phyloP scores from a whole-genome alignment of 441 rosid species.

The Eutrema salsugineum region DNA sequence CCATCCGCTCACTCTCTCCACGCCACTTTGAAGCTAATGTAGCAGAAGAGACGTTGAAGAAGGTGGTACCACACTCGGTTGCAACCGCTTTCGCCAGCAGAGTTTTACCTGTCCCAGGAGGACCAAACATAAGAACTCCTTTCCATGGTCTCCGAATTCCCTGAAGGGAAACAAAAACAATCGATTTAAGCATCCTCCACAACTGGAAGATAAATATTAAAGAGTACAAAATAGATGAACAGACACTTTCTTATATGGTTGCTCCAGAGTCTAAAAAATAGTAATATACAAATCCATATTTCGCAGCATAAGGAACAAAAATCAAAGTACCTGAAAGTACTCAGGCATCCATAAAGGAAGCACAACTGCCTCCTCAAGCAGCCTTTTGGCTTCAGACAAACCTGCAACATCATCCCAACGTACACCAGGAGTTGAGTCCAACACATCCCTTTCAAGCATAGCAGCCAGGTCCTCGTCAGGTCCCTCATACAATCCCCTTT shows the following conservation, averaged over 20 bases:
- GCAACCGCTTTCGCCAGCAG: slow-evolving; percentile 95
- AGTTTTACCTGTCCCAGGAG: slow-evolving; percentile 96
- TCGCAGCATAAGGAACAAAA: neutral
- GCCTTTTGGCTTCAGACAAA: slow-evolving; percentile 95
- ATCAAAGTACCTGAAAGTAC: slow-evolving; percentile 80
- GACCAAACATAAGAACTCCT: slow-evolving; percentile 90
- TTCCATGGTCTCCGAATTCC: slow-evolving; percentile 95
- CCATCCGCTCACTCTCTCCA: slow-evolving; percentile 94
- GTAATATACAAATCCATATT: neutral
- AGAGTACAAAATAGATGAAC: neutral
- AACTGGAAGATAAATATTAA: neutral
- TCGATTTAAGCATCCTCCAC: neutral
- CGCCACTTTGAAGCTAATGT: slow-evolving; percentile 93
- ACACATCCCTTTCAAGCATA: slow-evolving; percentile 98
- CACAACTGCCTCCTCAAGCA: slow-evolving; percentile 98
- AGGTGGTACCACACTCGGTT: slow-evolving; percentile 87
- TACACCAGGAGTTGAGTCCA: slow-evolving; percentile 95
- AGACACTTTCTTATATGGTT: neutral
- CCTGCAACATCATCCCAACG: slow-evolving; percentile 99
- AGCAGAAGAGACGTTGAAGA: slow-evolving; percentile 89
- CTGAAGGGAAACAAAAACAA: neutral
- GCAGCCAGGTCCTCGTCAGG: slow-evolving; percentile 97
- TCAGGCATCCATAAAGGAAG: slow-evolving; percentile 99
- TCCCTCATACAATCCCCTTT: slow-evolving; percentile 84
- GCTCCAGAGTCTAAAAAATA: neutral